phyloP scores from a whole-genome alignment of 352 stramenopile species.

The Globisporangium lucens region DNA sequence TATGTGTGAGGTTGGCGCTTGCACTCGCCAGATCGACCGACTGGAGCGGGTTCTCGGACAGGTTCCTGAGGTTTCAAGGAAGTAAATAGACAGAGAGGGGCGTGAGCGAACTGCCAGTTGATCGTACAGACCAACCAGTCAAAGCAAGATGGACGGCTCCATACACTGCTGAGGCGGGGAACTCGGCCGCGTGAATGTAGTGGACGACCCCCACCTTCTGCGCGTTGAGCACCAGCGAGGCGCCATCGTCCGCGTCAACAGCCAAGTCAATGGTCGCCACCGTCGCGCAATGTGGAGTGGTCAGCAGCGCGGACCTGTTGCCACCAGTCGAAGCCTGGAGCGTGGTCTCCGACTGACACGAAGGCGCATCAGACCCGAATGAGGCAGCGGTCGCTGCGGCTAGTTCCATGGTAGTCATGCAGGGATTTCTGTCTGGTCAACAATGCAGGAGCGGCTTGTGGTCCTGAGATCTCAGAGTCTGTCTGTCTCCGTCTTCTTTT shows the following conservation, averaged over 20 bases:
- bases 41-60: conserved; percentile 14
- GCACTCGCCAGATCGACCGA: conserved; percentile 7
- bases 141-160: background rate
- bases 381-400: background rate
- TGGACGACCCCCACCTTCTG: conserved; percentile 3
- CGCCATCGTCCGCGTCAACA: background rate
- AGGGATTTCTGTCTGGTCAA: background rate
- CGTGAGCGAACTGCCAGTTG: background rate
- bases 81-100: background rate
- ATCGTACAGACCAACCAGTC: background rate
- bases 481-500: background rate
- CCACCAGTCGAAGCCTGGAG: background rate
- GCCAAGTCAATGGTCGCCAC: background rate
- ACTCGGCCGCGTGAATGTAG: conserved; percentile 5
- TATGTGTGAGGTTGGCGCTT: background rate
- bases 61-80: conserved; percentile 8
- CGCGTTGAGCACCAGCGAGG: conserved; percentile 6
- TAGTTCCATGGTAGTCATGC: background rate
- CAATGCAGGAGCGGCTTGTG: background rate
- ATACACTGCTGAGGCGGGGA: conserved; percentile 1
- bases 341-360: conserved; percentile 6
- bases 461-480: background rate
- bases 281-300: background rate
- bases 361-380: background rate
- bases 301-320: background rate